Evolutionary conservation across 1,284 basidiomycete species (phyloP), one percentile per base, ranked within the genome.

Genomic region (Trichosporon coremiiforme): DNA sequence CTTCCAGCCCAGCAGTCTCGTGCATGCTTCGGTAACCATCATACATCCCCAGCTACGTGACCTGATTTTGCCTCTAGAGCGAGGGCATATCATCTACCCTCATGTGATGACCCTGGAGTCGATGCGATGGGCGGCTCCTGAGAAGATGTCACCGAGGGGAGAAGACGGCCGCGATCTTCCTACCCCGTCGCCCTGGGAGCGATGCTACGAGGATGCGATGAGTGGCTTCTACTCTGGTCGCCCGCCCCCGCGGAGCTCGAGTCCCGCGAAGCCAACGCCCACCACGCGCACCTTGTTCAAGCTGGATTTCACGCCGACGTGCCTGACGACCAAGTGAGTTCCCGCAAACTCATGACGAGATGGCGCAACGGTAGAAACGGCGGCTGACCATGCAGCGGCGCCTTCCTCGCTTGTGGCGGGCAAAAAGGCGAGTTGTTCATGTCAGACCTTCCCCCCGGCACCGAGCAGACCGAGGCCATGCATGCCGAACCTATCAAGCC

Each of bases 21-120:
- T 75, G 33, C 65, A 76, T 8, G 80, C 80, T 0, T 68, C 71
- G 33, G 76, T 83, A 29, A 81, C 80, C 15, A 82, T 82, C 60
- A 77, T 82, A 45, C 83, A 84, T 72, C 81, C 82, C 12, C 83
- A 84, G 68, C 72, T 84, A 2, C 72, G 83, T 8, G 83, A 84
- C 73, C 73, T 84, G 6, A 76, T 84, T 53, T 71, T 81, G 8
- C 79, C 81, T 8, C 72, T 79, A 2, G 76, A 71, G 9, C 67
- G 78, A 17, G 79, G 78, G 0, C 68, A 76, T 50, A 75, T 82
- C 13, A 71, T 80, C 17, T 81, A 82, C 65, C 81, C 81, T 1
- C 72, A 75, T 41, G 79, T 78, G 4, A 73, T 63, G 17, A 70
- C 67, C 13, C 62, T 81, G 12, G 77, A 80, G 13, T 55, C 35